Conservation (phyloP, 495 filamentous ascomycete genomes). For the Neurospora sp. region DNA sequence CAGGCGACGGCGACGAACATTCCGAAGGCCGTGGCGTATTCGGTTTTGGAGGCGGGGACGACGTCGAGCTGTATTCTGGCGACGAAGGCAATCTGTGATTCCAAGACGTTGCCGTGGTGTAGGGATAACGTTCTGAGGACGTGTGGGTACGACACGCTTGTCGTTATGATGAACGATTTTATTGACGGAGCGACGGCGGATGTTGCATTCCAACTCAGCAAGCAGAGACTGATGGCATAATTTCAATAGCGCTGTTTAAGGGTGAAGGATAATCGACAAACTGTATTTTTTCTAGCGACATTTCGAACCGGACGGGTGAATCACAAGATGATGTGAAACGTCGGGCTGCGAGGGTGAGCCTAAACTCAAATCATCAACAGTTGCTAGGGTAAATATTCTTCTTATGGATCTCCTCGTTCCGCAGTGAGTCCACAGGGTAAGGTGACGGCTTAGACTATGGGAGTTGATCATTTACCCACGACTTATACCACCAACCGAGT, state of each 20-base stretch:
- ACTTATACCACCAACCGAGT: background rate
- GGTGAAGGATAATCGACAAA: background rate
- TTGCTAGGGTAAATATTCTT: background rate
- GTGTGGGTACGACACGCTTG: slow-evolving; percentile 27
- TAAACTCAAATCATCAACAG: background rate
- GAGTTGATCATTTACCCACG: background rate
- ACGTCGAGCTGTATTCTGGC: slow-evolving; percentile 35
- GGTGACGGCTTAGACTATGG: background rate
- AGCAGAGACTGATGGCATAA: slow-evolving; percentile 22
- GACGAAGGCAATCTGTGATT: slow-evolving; percentile 42
- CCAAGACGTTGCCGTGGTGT: slow-evolving; percentile 41
- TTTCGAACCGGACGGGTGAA: background rate
- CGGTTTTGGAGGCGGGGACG: slow-evolving; percentile 32
- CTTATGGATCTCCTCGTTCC: background rate
- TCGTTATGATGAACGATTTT: slow-evolving; percentile 47
- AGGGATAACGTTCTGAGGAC: slow-evolving; percentile 27
- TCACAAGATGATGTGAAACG: background rate
- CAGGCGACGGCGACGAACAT: slow-evolving; percentile 47
- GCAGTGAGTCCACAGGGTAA: background rate
- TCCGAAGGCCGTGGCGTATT: slow-evolving; percentile 34
- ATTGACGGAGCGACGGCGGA: slow-evolving; percentile 45
- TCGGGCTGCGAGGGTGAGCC: background rate
- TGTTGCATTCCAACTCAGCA: slow-evolving; percentile 34
- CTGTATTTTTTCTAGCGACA: background rate
- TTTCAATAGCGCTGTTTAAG: background rate